Percentiles rank a stretch among this genome's conserved stretches.
Conservation (phyloP, 2,329 filamentous ascomycete genomes). For the Epichloe gansuensis region DNA sequence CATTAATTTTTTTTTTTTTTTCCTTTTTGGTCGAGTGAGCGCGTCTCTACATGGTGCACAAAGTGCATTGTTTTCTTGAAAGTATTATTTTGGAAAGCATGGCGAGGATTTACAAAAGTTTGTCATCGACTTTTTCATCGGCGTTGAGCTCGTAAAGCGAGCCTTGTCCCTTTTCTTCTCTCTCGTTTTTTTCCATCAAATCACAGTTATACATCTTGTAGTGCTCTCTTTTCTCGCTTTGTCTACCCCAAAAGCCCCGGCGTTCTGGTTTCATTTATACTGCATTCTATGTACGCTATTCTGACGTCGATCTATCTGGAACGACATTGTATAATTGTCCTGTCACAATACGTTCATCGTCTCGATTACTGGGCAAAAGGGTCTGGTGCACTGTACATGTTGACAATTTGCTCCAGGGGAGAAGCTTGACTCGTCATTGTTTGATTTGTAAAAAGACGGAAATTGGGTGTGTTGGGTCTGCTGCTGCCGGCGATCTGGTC, state of each 20-base stretch:
- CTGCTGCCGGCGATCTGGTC: not conserved
- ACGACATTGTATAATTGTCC: not conserved
- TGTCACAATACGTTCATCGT: not conserved
- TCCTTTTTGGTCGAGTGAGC: constrained; percentile 1
- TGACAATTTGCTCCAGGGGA: not conserved
- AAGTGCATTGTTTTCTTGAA: constrained; percentile 7
- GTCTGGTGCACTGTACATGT: not conserved
- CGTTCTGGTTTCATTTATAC: not conserved
- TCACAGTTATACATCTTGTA: not conserved
- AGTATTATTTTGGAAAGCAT: constrained; percentile 22
- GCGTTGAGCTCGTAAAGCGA: constrained; percentile 13
- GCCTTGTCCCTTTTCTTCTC: not conserved
- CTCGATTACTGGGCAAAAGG: not conserved
- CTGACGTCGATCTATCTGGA: not conserved
- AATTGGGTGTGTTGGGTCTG: not conserved
- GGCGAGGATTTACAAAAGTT: constrained; percentile 19
- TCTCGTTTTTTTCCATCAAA: not conserved
- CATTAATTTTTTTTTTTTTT: not conserved
- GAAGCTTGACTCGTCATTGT: not conserved
- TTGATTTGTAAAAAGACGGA: not conserved
- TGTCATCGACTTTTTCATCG: constrained; percentile 8
- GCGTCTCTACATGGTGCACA: too few relatives aligned
- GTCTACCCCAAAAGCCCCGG: not conserved
- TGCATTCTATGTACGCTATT: not conserved
- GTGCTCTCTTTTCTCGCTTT: not conserved